Base-by-base conservation (phyloP, 2,329 filamentous ascomycete genomes). In the Calonectria montana region DNA sequence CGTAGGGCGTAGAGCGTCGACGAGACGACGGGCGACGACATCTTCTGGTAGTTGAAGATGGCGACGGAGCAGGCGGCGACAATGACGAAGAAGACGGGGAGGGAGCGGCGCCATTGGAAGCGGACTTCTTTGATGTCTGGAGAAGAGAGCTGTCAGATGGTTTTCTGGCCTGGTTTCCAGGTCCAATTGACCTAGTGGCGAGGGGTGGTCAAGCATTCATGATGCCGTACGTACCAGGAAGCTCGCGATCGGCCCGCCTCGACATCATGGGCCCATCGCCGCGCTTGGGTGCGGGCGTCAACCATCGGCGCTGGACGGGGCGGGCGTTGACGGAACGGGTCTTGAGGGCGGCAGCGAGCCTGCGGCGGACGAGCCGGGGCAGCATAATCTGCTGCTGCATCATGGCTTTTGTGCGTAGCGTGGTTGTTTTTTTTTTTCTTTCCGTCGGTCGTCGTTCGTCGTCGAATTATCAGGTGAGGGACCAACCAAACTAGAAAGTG, bases 1-100 rank as follows among this genome's bases (percentile, higher is more conserved):
- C 97, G 94, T 74, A 99, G 90, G 1, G 96, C 94, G 87, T 98
- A 99, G 31, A 99, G 90, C 5, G 95, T 97, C 67, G 94, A 94
- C 67, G 91, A 91, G n/a, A 98, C 94, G 35, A 96, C 90, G 67
- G 94, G 94, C 29, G 92, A 95, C n/a, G 94, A 95, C 69, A 92
- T 91, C 84, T 98, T 98, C 84, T 99, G 96, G 90, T 99, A 98
- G 89, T 99, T 99, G 93, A 99, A 98, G 84, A 99, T 98, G 77
- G 93, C 94, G 72, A 97, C 86, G 76, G 92, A 92, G 76, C 92
- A 93, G 67, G 89, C 87, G 61, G 90, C 89, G 77, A 98, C 91
- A 74, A 94, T 87, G 74, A 90, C 84, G 65, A 93, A 82, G 88
- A 98, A 98, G 82, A 97, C 86, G 66, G 96, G 96, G 39, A 98